phyloP scores from a whole-genome alignment of 441 rosid species.

The Oxalis stricta region DNA sequence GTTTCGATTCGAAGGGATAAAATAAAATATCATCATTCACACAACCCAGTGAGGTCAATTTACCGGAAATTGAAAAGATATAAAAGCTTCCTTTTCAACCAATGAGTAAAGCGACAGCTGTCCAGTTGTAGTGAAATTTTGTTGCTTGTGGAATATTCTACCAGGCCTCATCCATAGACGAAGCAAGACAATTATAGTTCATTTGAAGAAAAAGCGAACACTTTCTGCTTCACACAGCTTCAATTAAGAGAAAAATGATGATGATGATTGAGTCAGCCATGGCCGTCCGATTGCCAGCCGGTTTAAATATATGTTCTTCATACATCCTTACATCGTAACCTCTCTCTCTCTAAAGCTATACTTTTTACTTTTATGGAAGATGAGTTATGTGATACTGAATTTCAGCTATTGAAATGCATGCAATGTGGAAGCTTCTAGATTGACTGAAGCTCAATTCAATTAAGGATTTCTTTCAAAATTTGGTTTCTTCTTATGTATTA shows the following conservation, averaged over 20 bases:
- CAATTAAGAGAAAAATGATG: slow-evolving; percentile 2
- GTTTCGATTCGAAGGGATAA: too few relatives aligned
- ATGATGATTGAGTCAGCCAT: slow-evolving; percentile 50
- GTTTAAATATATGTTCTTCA: slow-evolving; percentile 32
- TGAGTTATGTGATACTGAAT: background rate
- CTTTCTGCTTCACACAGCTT: slow-evolving; percentile 8
- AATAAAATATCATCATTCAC: too few relatives aligned
- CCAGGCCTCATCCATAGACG: slow-evolving; percentile 16
- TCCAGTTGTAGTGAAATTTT: too few relatives aligned
- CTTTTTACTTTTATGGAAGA: too few relatives aligned
- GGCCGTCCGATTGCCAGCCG: slow-evolving; percentile 52
- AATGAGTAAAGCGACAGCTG: too few relatives aligned
- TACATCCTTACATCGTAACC: slow-evolving; percentile 35
- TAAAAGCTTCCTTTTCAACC: too few relatives aligned
- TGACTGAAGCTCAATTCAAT: background rate
- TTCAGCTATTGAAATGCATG: background rate
- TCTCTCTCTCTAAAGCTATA: slow-evolving; percentile 1
- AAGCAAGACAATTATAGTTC: background rate
- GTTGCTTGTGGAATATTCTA: background rate
- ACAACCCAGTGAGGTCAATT: too few relatives aligned
- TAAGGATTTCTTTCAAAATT: background rate
- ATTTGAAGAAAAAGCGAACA: background rate
- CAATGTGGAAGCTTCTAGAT: background rate
- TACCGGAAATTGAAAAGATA: too few relatives aligned
- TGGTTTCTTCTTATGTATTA: background rate